Evolutionary conservation across 116 monocot species (phyloP), one percentile per base, ranked within the genome.

Genomic region (Iris pallida): DNA sequence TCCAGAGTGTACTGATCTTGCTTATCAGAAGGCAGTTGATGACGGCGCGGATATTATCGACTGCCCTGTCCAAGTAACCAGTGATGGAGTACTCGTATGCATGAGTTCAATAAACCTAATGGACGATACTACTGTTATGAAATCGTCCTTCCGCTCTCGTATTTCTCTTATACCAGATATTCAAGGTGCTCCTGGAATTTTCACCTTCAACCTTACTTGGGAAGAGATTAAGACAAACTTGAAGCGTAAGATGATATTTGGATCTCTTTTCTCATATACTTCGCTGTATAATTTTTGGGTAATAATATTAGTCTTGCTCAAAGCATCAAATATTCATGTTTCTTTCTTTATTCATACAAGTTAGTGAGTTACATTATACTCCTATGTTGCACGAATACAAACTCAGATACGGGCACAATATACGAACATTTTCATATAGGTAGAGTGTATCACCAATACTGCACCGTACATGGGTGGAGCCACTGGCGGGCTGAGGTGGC

Each of bases 151-250:
- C 20, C 54, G 78, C 47, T 69, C 75, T 30, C 75, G 57, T 19
- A 18, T 16, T 59, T 79, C 83, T 45, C 41, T 10, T 18, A 65
- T 92, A 44, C 79, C 87, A 64, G 75, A 85, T 13, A 78, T 97
- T 75, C 81, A 83, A 53, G 48, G 10, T 12, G 20, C 55, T 56
- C 46, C 79, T 61, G 92, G 97, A 47, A 87, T 97, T 69, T 97
- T 83, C 70, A 92, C 92, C 52, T 97, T 97, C 75, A 90, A 97
- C 64, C 76, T 92, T 42, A 97, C 87, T 12, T 87, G 85, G 92
- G 73, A 75, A 15, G 83, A 97, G 12, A 92, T 97, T 68, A 80
- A 84, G 60, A 87, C 66, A 40, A 77, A 70, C 17, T 71, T 92
- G 51, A 85, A 71, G 53, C 90, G 97, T 92, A 81, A 84, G 88